A percentile compares a stretch with the other conserved stretches of the same genome.
phyloP scores from a whole-genome alignment of 805 yeast genomes.

The Kurtzmaniella cleridarum region DNA sequence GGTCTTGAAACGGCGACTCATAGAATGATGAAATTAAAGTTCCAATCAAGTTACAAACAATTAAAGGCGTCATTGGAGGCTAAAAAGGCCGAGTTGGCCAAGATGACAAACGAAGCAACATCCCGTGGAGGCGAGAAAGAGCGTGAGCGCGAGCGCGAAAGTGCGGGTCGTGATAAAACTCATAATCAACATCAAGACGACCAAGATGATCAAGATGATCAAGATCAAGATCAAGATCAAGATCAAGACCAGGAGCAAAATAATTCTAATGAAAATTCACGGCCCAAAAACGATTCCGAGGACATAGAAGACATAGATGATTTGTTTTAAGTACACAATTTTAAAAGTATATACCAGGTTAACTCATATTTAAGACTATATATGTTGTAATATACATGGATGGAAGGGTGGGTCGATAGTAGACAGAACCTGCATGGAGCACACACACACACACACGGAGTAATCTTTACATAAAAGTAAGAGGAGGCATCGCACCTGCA shows the following conservation, averaged over 20 bases:
- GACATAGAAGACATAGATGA: conserved; percentile 35
- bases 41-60: conserved; percentile 72
- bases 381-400: too few species aligned
- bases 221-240: conserved; percentile 26
- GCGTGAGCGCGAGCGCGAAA: conserved; percentile 19
- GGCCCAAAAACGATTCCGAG: conserved; percentile 14
- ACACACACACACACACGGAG: too few species aligned
- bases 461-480: too few species aligned
- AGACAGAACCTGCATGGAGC: background rate
- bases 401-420: too few species aligned
- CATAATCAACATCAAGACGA: too few species aligned
- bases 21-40: conserved; percentile 82
- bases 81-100: conserved; percentile 61
- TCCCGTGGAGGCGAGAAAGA: conserved; percentile 22
- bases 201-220: conserved; percentile 24
- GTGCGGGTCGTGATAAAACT: too few species aligned
- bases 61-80: conserved; percentile 76
- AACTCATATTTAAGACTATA: too few species aligned
- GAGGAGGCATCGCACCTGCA: background rate
- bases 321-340: conserved; percentile 18
- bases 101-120: conserved; percentile 23
- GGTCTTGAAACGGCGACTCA: conserved; percentile 72
- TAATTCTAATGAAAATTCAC: conserved; percentile 3
- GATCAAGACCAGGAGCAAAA: conserved; percentile 20
- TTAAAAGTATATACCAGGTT: too few species aligned